These are phyloP conservation scores for Saccharomycopsis capsularis DNA, from an alignment of 805 yeast genomes.

Conservation along the genomic window DNA sequence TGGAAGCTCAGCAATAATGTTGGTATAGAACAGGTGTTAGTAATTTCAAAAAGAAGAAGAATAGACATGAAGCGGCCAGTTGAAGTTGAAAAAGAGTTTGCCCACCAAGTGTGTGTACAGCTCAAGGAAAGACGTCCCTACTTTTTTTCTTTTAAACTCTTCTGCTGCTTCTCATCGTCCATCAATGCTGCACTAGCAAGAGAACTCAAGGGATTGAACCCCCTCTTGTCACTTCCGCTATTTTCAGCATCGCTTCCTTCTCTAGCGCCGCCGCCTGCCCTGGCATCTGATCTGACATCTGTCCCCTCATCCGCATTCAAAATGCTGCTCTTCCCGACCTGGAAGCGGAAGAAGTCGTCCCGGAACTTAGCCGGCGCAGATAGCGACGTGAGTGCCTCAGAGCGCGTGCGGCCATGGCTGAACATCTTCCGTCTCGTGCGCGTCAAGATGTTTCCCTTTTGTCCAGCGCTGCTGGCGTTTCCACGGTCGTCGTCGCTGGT, in stretches of 20 bases:
- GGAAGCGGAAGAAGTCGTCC: slow-evolving; percentile 1
- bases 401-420: slow-evolving; percentile 13
- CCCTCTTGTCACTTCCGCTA: not conserved
- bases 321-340: not conserved
- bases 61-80: not conserved
- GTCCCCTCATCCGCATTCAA: not conserved
- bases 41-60: not conserved
- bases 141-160: not conserved
- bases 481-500: not conserved
- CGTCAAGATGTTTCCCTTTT: not conserved
- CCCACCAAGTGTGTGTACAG: not conserved
- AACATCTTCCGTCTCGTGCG: slow-evolving; percentile 4
- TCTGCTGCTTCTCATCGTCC: not conserved
- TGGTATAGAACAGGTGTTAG: not conserved
- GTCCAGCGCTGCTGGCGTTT: not conserved
- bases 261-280: not conserved
- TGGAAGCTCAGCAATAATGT: not conserved
- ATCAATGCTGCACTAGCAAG: slow-evolving; percentile 2
- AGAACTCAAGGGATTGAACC: not conserved
- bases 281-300: not conserved
- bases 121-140: not conserved
- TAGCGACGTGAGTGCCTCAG: not conserved
- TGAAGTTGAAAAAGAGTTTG: not conserved
- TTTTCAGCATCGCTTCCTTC: not conserved
- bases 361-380: too few relatives aligned